These are phyloP conservation scores for Strobilomyces echinocephalus DNA, from an alignment of 768 basidiomycete species.

Conservation along the genomic window DNA sequence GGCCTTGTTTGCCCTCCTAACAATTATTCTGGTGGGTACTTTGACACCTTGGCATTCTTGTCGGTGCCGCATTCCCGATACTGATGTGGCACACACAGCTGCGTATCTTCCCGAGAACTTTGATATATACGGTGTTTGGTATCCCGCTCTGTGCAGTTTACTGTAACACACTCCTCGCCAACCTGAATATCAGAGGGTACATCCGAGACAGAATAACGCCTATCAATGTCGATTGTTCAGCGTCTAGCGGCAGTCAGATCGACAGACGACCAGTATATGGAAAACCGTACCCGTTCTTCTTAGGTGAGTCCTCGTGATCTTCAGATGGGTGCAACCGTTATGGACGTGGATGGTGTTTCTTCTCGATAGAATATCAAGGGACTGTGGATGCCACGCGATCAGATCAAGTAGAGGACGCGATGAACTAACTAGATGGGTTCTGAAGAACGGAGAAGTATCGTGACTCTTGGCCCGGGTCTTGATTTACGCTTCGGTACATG, in stretches of 20 bases:
- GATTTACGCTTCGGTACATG: background rate
- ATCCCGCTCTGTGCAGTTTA: slow-evolving; percentile 1
- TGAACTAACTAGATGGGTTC: background rate
- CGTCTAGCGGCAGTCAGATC: no score
- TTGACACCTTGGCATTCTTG: background rate
- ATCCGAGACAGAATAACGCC: background rate
- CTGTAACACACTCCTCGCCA: slow-evolving; percentile 3
- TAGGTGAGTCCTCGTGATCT: background rate
- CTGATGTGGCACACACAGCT: background rate
- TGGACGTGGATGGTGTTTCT: background rate
- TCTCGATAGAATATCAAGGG: background rate
- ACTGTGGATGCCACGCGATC: background rate
- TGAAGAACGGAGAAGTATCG: background rate
- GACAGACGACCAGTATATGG: background rate
- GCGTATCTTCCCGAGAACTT: background rate
- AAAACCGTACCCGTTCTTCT: background rate
- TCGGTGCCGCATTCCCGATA: background rate
- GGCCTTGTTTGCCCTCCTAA: slow-evolving; percentile 46
- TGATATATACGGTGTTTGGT: background rate
- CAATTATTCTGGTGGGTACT: background rate
- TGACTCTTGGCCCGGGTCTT: background rate
- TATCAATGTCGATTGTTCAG: background rate
- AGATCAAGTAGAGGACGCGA: background rate
- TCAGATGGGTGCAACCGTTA: no score
- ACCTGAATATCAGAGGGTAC: background rate